phyloP scores from a whole-genome alignment of 169 alveolate species.

The Eimeria praecox region DNA sequence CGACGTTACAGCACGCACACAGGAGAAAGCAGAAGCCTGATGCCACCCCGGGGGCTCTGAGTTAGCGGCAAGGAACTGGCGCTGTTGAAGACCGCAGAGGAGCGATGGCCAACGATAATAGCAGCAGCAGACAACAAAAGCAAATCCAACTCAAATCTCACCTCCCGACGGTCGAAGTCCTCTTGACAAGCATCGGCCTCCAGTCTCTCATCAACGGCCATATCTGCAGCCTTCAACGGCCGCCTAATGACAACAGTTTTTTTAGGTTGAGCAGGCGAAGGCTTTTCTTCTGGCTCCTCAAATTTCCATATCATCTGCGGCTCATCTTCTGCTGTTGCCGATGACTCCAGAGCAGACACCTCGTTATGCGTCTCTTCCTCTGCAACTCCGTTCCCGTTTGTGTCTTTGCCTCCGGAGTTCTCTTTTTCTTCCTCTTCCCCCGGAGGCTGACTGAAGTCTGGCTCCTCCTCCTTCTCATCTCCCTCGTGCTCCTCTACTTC shows the following conservation, averaged over 20 bases:
- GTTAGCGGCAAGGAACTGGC: not conserved
- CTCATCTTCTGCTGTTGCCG: slow-evolving; percentile 10
- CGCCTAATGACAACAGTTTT: not conserved
- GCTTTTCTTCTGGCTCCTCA: slow-evolving; percentile 7
- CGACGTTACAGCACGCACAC: not conserved
- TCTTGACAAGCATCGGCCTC: slow-evolving; percentile 55
- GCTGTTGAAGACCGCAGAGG: not conserved
- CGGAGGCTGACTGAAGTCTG: not conserved
- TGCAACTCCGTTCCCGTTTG: not conserved
- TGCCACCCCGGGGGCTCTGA: not conserved
- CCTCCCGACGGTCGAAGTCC: slow-evolving; percentile 60
- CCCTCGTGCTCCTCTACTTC: not conserved
- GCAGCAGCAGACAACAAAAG: not conserved
- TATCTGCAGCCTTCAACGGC: slow-evolving; percentile 28
- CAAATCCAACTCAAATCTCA: not conserved
- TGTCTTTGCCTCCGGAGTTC: not conserved
- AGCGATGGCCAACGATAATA: not conserved
- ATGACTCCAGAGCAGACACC: not conserved
- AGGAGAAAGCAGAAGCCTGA: not conserved
- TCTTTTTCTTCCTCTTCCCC: not conserved
- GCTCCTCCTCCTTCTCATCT: slow-evolving; percentile 11
- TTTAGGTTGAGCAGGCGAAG: not conserved
- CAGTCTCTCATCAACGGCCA: slow-evolving; percentile 18
- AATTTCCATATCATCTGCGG: slow-evolving; percentile 15
- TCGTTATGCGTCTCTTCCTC: not conserved